Base-by-base conservation (phyloP, 805 yeast genomes). In the Zygosaccharomyces siamensis region DNA sequence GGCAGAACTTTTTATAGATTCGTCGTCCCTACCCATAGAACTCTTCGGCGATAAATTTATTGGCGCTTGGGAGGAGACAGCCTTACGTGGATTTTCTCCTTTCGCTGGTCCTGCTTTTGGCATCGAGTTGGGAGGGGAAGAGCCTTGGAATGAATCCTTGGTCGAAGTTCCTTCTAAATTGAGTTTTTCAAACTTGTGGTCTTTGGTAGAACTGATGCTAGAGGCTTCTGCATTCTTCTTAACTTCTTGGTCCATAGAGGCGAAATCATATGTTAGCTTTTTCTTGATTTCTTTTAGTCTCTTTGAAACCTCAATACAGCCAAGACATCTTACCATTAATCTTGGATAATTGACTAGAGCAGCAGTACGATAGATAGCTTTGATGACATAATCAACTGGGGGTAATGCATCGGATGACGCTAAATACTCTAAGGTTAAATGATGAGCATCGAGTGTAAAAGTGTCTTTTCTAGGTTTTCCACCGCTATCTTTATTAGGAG, bases 341-440 rank as follows among this genome's bases (percentile, higher is more conserved):
- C 82, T 81, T 67, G 81, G 71, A 59, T 86, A 92, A 51, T 81
- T 77, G 0, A 79, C 79, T 38, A 83, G 62, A 0, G 81, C 78
- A 0, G 84, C 81, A 4, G 79, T 69, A 54, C 86, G 87, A 57
- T 78, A 79, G 39, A 85, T 76, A 40, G 80, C 62, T 50, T 81
- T 83, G 37, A 86, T 71, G 5, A 80, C 70, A 39, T 70, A 66
- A 50, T 78, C 82, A 11, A 77, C 70, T 4, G 89, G 82, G 11
- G 79, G 72, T 2, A 79, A 75, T 0, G 84, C 71, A 45, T 73
- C 70, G 2, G 83, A 78, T 0, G 81, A 73, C 0, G 83, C 78
- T 47, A 83, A 60, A 40, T 75, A 77, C 56, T 80, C 86, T 39
- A 84, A 66, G 1, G 85, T 79, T 7, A 59, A 43, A 20, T 53